Conservation (phyloP, 257 asterid species). For the Petunia axillaris region DNA sequence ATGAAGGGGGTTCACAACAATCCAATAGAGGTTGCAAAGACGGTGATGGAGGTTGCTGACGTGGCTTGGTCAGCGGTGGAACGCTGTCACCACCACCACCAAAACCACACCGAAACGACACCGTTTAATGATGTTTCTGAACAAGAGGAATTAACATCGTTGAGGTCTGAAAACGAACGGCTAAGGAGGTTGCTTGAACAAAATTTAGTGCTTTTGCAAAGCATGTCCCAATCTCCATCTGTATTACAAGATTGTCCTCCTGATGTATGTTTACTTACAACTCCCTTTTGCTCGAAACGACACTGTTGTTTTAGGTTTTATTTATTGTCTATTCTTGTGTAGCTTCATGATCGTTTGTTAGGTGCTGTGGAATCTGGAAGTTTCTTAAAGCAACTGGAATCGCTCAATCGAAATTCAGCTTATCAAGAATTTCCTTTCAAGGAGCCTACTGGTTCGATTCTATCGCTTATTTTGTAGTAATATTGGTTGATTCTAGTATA, state of each 20-base stretch:
- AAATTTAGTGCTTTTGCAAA: conserved; percentile 64
- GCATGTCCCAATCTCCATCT: conserved; percentile 56
- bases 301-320: too few species aligned
- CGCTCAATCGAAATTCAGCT: conserved; percentile 44
- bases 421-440: conserved; percentile 59
- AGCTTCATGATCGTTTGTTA: conserved; percentile 73
- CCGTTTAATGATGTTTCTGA: conserved; percentile 13
- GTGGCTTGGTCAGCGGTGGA: conserved; percentile 89
- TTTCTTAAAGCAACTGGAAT: conserved; percentile 64
- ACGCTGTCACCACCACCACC: conserved; percentile 56
- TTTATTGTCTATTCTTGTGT: conserved; percentile 22
- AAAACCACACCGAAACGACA: conserved; percentile 37
- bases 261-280: conserved; percentile 50
- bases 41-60: conserved; percentile 94
- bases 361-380: conserved; percentile 59
- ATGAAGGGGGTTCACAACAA: conserved; percentile 33
- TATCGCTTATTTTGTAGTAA: not conserved
- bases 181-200: conserved; percentile 73
- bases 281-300: too few species aligned
- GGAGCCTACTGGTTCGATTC: conserved; percentile 65
- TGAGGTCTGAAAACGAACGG: conserved; percentile 70
- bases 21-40: conserved; percentile 76
- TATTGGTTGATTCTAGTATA: not conserved
- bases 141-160: conserved; percentile 45
- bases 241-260: conserved; percentile 61